Percentiles rank a stretch among this genome's conserved stretches.
These are phyloP conservation scores for Trichosporon asahii DNA, from an alignment of 1,284 basidiomycete genomes.

Conservation along the genomic window DNA sequence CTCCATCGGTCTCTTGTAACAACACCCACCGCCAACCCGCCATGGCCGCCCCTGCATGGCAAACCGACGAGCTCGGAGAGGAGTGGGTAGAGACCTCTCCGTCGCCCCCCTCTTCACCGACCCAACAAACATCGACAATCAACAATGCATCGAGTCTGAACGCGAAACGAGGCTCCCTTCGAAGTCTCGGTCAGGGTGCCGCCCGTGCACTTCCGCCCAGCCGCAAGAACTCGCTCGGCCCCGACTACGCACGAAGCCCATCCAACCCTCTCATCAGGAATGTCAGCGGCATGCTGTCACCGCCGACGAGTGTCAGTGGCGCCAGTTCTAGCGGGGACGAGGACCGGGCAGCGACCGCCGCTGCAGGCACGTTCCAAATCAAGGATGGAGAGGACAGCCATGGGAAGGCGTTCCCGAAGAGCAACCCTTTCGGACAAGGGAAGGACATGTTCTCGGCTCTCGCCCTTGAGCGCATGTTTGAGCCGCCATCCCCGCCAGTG, in stretches of 20 bases:
- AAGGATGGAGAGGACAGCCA: slow-evolving; percentile 66
- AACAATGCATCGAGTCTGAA: slow-evolving; percentile 2
- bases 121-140: slow-evolving; percentile 57
- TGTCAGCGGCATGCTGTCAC: slow-evolving; percentile 22
- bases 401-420: slow-evolving; percentile 40
- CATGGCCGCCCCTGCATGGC: slow-evolving; percentile 61
- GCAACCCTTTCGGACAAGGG: slow-evolving; percentile 33
- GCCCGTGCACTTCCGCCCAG: slow-evolving; percentile 36
- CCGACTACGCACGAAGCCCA: slow-evolving; percentile 16
- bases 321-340: slow-evolving; percentile 16
- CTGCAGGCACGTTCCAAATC: slow-evolving; percentile 70
- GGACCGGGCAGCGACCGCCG: neutral
- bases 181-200: slow-evolving; percentile 37
- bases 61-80: slow-evolving; percentile 71
- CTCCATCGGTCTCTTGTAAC: slow-evolving; percentile 18
- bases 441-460: slow-evolving; percentile 82
- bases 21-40: slow-evolving; percentile 5
- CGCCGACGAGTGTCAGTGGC: slow-evolving; percentile 17
- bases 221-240: slow-evolving; percentile 10
- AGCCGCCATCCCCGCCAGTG: slow-evolving; percentile 72
- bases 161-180: slow-evolving; percentile 43
- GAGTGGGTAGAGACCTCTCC: slow-evolving; percentile 65
- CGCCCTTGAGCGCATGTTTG: slow-evolving; percentile 81
- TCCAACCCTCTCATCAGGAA: slow-evolving; percentile 23
- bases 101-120: slow-evolving; percentile 58